phyloP scores from a whole-genome alignment of 805 yeast genomes.

The Pichia sporocuriosa region DNA sequence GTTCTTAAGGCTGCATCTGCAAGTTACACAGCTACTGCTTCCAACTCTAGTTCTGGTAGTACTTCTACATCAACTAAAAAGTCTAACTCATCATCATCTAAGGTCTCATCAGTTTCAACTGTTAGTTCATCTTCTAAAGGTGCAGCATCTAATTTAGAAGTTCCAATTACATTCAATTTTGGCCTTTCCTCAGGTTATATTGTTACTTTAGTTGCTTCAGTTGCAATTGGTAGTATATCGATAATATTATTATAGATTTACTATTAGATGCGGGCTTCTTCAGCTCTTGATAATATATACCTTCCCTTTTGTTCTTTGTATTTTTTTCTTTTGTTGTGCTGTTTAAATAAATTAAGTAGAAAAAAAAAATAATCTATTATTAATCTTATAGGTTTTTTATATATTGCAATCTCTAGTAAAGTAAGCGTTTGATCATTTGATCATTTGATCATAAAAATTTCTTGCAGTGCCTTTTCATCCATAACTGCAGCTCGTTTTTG shows the following conservation, averaged over 20 bases:
- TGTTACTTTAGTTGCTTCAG: conserved; percentile 6
- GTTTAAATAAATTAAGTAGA: neutral
- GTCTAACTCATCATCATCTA: conserved; percentile 19
- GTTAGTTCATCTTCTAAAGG: conserved; percentile 9
- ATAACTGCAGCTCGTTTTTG: conserved; percentile 88
- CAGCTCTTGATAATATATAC: too few species aligned
- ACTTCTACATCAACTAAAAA: conserved; percentile 17
- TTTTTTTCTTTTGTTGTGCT: neutral
- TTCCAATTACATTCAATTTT: conserved; percentile 18
- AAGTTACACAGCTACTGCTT: conserved; percentile 15
- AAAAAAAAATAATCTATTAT: neutral
- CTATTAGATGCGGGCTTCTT: too few species aligned
- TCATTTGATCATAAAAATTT: conserved; percentile 74
- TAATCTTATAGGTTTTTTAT: too few species aligned
- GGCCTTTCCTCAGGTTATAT: conserved; percentile 30
- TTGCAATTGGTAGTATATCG: conserved; percentile 7
- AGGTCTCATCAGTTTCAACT: conserved; percentile 26
- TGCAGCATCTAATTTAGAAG: conserved; percentile 4
- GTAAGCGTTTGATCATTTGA: neutral
- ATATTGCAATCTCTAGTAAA: neutral
- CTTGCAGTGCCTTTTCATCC: conserved; percentile 84
- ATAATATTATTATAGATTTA: conserved; percentile 8
- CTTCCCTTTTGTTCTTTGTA: neutral
- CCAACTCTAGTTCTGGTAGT: neutral
- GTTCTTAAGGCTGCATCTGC: conserved; percentile 24